Base-by-base conservation (phyloP, 2,329 filamentous ascomycete species). In the Raffaelea ambrosiae region DNA sequence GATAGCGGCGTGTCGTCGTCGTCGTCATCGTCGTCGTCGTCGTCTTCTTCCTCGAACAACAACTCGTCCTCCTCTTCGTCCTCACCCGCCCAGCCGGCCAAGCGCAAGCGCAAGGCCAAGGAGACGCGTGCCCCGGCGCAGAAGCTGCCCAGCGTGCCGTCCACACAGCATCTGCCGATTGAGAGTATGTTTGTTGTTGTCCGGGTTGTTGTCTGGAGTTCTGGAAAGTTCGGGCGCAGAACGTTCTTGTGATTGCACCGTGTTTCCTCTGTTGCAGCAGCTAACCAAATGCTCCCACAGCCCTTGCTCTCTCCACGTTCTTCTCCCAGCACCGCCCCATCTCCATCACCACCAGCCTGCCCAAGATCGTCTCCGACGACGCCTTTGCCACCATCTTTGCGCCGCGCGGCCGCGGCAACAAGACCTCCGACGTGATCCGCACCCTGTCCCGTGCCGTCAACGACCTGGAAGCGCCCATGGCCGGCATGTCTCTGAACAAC, bases 301-400 rank as follows among this genome's bases (percentile, higher is more conserved):
- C 94, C 61, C 77, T 97, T 52, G 84, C 86, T 54, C 74, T 95
- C 41, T 93, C 91, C 8, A 85, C 85, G 44, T 97, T 98, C 75
- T 97, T 97, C 73, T 94, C 90, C 53, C 84, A 95, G 55, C 88
- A 98, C 68, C 83, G 93, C 52, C 93, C 93, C 41, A 91, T 98
- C 60, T 95, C 88, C 48, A 81, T 96, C 55, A 89, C 84, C 44
- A 83, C 84, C 58, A 83, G 84, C 56, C 83, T 95, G 61, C 93
- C 86, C 48, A 81, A 79, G 57, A 72, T 76, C 19, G 77, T 89
- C 41, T 81, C 78, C 46, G 74, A 84, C 53, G 84, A 86, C 61
- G 76, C 83, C 44, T 96, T 97, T 65, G 83, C 87, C 53, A 76
- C 84, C 60, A 90, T 98, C 60, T 97, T 97, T 65, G 73, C 82